Evolutionary conservation across 768 basidiomycete genomes (phyloP), one percentile per base, ranked within the genome.

Genomic region (Baorangia bicolor): DNA sequence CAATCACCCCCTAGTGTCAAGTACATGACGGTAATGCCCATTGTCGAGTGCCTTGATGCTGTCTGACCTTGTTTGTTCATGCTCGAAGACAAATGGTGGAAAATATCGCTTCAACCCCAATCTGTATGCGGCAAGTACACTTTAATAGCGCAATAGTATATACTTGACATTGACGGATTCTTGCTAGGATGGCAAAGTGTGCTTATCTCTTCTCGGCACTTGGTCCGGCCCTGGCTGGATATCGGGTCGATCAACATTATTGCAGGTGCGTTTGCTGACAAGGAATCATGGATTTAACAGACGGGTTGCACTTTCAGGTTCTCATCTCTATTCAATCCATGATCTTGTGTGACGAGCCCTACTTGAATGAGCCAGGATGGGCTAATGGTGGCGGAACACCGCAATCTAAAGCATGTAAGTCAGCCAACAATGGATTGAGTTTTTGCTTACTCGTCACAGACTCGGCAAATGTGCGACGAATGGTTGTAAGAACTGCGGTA

Each of bases 181-280:
- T 9, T 49, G n/a, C 20, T 43, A 91, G 87, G 92, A 95, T 65
- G 92, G 93, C 45, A 98, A 98, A 78, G 95, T 98, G 16, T 97
- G 95, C 70, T 74, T 96, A 34, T 93, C 91, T 25, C 76, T 97
- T 18, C 79, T 97, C 23, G 94, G 94, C 30, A 97, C 95, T 13
- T 97, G 95, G 95, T 70, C 75, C 18, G 94, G 95, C 1, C 95
- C 95, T 23, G 95, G 95, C 23, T 97, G 94, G 95, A 80, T 94
- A 41, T 66, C 92, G 3, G 94, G 95, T 23, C 88, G 86, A 68
- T 94, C 92, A 8, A 97, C 94, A 6, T 73, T 98, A 46, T 79
- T 96, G 5, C 94, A 96, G 77, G 91, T 84, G 45, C 40, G 77
- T 66, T 31, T 40, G 1, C 30, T 43, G 14, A 51, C 30, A 25